phyloP scores from a whole-genome alignment of 2,329 filamentous ascomycete species.

The Lachnellula willkommii region DNA sequence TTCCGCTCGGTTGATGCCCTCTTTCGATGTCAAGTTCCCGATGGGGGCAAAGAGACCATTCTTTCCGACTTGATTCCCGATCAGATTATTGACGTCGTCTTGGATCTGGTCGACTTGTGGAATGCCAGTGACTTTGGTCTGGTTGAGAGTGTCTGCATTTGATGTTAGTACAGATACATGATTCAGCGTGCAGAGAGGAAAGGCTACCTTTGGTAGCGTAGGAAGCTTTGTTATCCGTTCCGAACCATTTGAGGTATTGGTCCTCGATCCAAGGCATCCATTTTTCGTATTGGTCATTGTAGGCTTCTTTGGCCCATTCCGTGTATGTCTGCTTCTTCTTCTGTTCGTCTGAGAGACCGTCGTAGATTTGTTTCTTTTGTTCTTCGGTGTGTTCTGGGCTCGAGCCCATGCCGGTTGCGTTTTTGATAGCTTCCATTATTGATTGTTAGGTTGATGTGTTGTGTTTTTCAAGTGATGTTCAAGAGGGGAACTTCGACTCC shows the following conservation, averaged over 20 bases:
- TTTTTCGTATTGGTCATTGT: constrained; percentile 66
- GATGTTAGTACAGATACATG: constrained; percentile 1
- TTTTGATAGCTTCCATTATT: constrained; percentile 6
- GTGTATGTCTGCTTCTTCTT: constrained; percentile 30
- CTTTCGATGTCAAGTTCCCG: constrained; percentile 56
- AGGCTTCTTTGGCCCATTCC: constrained; percentile 58
- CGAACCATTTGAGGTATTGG: constrained; percentile 63
- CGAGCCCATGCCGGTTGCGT: neutral
- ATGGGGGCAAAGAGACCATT: constrained; percentile 61
- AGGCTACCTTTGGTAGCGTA: constrained; percentile 61
- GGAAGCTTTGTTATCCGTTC: constrained; percentile 68
- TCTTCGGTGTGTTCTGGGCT: constrained; percentile 9
- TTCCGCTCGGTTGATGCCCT: constrained; percentile 62
- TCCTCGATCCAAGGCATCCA: constrained; percentile 78
- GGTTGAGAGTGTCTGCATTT: constrained; percentile 55
- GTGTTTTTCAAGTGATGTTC: too few relatives aligned
- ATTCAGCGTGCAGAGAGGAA: neutral
- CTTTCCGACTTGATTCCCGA: constrained; percentile 59
- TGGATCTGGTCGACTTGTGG: constrained; percentile 63
- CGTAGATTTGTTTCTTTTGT: constrained; percentile 16
- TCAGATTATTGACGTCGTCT: constrained; percentile 60
- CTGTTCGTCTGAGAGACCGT: constrained; percentile 16
- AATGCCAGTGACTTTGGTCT: constrained; percentile 65
- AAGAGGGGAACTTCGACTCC: too few relatives aligned
- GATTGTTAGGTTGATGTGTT: neutral